Base-by-base conservation (phyloP, 768 basidiomycete species). In the Panaeolus cyanescens region DNA sequence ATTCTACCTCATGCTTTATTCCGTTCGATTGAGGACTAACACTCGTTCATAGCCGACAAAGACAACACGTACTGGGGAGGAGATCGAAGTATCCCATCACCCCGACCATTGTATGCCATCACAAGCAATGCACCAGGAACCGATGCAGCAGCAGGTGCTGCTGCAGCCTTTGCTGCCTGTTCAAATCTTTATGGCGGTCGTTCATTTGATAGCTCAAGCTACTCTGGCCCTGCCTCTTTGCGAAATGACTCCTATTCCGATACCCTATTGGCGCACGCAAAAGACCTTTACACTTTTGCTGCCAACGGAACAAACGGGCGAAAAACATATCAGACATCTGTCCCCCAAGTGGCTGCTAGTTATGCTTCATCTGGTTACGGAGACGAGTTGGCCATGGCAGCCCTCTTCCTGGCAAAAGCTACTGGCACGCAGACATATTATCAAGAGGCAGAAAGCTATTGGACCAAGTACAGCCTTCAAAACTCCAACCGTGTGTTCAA, bases 41-140 rank as follows among this genome's bases (percentile, higher is more conserved):
- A 32, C 30, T 12, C n/a, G 12, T 50, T 32, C 4, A 20, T 61
- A 88, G 90, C 79, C 25, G 74, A 84, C 58, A 68, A 83, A 19
- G 91, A 95, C 70, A 83, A 91, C 66, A 80, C 80, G 2, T 98
- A 97, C 70, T 96, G 95, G 94, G 95, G 93, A 62, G 92, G 90
- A 10, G 95, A 97, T 67, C 81, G 79, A 53, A 79, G 79, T 60
- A 92, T 97, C 55, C 94, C 94, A 10, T 74, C 74, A 15, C 85
- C 87, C 22, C 86, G 96, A 34, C 85, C 89, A 1, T 85, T 90
- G 1, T 95, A 85, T 75, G 86, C 88, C 65, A 86, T 97, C 65
- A 95, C 95, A 65, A 74, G 80, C 59, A 88, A 89, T 53, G 80
- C 85, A 56, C 93, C 95, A 0, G 96, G 95, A 50, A 97, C 96